These are phyloP conservation scores for Immersiella caudata DNA, from an alignment of 495 filamentous ascomycete species.

Conservation along the genomic window DNA sequence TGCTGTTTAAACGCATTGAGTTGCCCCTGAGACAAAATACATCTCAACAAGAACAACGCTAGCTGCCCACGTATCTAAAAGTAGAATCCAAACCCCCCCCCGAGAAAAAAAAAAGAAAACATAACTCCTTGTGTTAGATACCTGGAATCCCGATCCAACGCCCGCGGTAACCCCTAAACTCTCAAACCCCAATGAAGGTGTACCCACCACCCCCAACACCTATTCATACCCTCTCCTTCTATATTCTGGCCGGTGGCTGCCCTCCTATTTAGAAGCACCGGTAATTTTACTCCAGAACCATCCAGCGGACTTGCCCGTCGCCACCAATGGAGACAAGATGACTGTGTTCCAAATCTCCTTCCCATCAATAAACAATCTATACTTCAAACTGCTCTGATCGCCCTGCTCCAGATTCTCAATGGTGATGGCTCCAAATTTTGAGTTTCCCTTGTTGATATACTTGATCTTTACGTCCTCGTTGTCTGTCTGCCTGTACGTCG, in stretches of 20 bases:
- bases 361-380: conserved; percentile 82
- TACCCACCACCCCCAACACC: conserved; percentile 23
- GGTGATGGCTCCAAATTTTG: conserved; percentile 88
- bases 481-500: conserved; percentile 78
- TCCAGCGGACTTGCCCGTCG: conserved; percentile 27
- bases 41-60: too few species aligned
- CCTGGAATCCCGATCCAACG: too few species aligned
- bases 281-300: conserved; percentile 48
- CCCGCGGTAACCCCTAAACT: too few species aligned
- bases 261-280: neutral
- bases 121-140: too few species aligned
- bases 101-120: too few species aligned
- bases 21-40: too few species aligned
- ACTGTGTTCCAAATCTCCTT: conserved; percentile 73
- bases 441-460: conserved; percentile 84
- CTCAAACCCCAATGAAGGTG: neutral
- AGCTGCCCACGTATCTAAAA: too few species aligned
- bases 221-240: neutral
- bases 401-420: conserved; percentile 66
- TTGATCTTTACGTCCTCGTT: conserved; percentile 78
- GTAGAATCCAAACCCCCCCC: too few species aligned
- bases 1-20: conserved; percentile 35
- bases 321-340: conserved; percentile 52
- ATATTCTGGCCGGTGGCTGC: too few species aligned
- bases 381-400: conserved; percentile 69